Percentiles rank a stretch among this genome's conserved stretches.
phyloP scores from a whole-genome alignment of 768 basidiomycete genomes.

The Mycena indigotica region DNA sequence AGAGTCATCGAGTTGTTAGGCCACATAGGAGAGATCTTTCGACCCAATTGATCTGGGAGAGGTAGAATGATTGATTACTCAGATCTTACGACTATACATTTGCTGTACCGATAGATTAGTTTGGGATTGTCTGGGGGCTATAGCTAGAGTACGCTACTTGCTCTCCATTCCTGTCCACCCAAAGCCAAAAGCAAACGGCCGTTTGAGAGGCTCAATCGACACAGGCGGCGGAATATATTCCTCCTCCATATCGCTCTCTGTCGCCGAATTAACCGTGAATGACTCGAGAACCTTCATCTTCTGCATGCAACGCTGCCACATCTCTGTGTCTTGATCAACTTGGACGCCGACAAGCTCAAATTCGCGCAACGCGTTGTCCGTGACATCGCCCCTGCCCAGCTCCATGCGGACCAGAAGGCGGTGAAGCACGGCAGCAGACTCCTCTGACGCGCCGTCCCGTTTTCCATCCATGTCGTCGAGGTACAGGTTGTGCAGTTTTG shows the following conservation, averaged over 20 bases:
- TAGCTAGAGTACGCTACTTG: too few species aligned
- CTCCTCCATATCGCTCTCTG: background rate
- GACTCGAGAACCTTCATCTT: constrained; percentile 30
- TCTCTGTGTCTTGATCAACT: constrained; percentile 16
- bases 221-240: background rate
- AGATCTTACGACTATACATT: too few species aligned
- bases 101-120: too few species aligned
- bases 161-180: background rate
- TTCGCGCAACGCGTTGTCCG: constrained; percentile 23
- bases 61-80: background rate
- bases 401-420: constrained; percentile 37
- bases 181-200: constrained; percentile 12
- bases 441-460: constrained; percentile 28
- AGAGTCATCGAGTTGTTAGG: too few species aligned
- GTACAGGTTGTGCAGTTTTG: constrained; percentile 31
- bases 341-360: constrained; percentile 32
- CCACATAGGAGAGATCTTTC: too few species aligned
- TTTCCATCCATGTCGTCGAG: constrained; percentile 41
- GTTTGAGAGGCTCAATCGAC: background rate
- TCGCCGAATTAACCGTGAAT: constrained; percentile 17
- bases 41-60: too few species aligned
- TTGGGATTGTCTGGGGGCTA: too few species aligned
- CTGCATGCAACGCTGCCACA: constrained; percentile 35
- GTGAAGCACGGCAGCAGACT: constrained; percentile 30
- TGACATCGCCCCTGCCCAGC: constrained; percentile 23